These are phyloP conservation scores for Kazachstania taianensis DNA, from an alignment of 805 yeast genomes.

Conservation along the genomic window DNA sequence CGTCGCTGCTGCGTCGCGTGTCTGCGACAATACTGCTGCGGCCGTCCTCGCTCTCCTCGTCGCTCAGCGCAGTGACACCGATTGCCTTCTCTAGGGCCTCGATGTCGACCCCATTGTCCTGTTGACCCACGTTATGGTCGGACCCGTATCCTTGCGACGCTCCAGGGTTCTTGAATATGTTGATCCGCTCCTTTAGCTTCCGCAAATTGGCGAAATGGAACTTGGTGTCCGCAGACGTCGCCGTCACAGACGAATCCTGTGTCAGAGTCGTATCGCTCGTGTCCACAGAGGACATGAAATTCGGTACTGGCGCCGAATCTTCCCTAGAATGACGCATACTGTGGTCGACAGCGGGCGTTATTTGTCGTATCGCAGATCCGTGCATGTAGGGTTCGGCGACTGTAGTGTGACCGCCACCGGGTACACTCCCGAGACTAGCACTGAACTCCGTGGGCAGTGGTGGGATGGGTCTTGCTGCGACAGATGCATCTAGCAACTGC, in stretches of 20 bases:
- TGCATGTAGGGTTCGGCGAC: conserved; percentile 14
- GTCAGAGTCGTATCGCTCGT: conserved; percentile 18
- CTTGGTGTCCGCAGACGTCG: conserved; percentile 26
- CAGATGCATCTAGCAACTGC: conserved; percentile 19
- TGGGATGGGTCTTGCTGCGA: conserved; percentile 26
- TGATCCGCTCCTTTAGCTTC: conserved; percentile 27
- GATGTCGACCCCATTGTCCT: conserved; percentile 22
- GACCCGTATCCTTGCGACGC: conserved; percentile 5
- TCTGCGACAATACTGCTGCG: not conserved
- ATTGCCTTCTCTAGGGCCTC: conserved; percentile 30
- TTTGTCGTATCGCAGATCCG: conserved; percentile 22
- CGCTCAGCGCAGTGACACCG: conserved; percentile 19
- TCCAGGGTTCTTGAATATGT: conserved; percentile 26
- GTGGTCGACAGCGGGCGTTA: conserved; percentile 13
- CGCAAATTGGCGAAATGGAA: conserved; percentile 29
- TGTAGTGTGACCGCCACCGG: not conserved
- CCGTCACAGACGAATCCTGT: conserved; percentile 17
- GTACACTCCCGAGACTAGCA: not conserved
- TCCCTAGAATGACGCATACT: not conserved
- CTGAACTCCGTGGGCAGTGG: conserved; percentile 23
- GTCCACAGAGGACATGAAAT: conserved; percentile 18
- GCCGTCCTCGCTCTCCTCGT: conserved; percentile 10
- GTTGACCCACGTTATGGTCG: conserved; percentile 3
- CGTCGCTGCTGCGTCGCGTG: not conserved
- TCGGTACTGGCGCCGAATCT: not conserved